A percentile compares a stretch with the other conserved stretches of the same genome.
These are phyloP conservation scores for Globisporangium parvum DNA, from an alignment of 352 stramenopile species.

Conservation along the genomic window DNA sequence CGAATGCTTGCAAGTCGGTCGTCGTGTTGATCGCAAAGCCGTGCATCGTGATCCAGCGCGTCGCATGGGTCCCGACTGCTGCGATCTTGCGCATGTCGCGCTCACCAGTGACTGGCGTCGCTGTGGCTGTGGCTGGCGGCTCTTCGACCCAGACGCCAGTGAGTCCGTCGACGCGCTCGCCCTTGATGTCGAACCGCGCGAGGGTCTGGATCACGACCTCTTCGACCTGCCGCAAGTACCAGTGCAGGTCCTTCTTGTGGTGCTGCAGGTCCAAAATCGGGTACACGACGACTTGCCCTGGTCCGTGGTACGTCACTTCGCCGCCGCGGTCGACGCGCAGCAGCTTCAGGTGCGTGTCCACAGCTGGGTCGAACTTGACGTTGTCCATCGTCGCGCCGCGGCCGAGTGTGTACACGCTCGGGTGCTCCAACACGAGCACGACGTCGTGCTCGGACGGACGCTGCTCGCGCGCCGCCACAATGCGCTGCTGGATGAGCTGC, in stretches of 20 bases:
- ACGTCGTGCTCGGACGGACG: slow-evolving; percentile 75
- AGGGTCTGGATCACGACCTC: slow-evolving; percentile 94
- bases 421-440: slow-evolving; percentile 89
- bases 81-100: slow-evolving; percentile 92
- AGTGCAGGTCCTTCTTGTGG: slow-evolving; percentile 96
- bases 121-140: not conserved
- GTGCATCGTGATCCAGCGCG: slow-evolving; percentile 97
- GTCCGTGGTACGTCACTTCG: slow-evolving; percentile 98
- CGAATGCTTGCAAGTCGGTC: slow-evolving; percentile 90
- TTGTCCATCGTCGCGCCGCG: slow-evolving; percentile 85
- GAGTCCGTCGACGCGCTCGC: slow-evolving; percentile 86
- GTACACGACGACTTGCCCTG: slow-evolving; percentile 97
- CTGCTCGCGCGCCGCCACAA: slow-evolving; percentile 41
- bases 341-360: slow-evolving; percentile 73
- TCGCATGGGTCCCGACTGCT: slow-evolving; percentile 93
- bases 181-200: slow-evolving; percentile 80
- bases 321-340: slow-evolving; percentile 97
- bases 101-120: slow-evolving; percentile 23
- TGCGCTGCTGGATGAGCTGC: slow-evolving; percentile 75
- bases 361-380: slow-evolving; percentile 53
- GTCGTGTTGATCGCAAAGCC: slow-evolving; percentile 96
- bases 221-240: slow-evolving; percentile 95
- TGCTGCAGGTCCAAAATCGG: slow-evolving; percentile 94
- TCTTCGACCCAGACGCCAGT: slow-evolving; percentile 96
- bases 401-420: slow-evolving; percentile 95